These are phyloP conservation scores for Rhynchosporium agropyri DNA, from an alignment of 2,329 filamentous ascomycete genomes.

Conservation along the genomic window DNA sequence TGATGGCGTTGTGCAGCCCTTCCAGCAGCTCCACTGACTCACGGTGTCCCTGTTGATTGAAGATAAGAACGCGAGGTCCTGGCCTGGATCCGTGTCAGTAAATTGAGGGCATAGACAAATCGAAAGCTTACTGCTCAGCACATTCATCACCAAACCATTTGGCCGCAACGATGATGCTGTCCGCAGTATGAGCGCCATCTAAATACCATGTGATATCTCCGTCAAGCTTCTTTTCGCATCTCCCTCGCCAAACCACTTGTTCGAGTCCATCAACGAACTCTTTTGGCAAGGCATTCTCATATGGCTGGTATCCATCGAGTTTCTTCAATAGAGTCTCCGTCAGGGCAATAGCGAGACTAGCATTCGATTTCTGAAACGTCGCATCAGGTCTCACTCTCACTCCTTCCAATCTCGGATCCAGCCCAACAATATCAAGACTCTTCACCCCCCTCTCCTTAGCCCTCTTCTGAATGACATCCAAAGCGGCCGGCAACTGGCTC, in stretches of 20 bases:
- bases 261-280: slow-evolving; percentile 75
- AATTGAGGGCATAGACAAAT: background rate
- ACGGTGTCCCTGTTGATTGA: slow-evolving; percentile 74
- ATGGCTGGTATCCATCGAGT: slow-evolving; percentile 42
- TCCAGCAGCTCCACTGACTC: slow-evolving; percentile 53
- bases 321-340: slow-evolving; percentile 53
- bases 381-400: slow-evolving; percentile 55
- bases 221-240: slow-evolving; percentile 67
- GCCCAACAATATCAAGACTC: slow-evolving; percentile 49
- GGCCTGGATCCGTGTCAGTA: slow-evolving; percentile 31
- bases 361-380: slow-evolving; percentile 62
- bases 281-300: slow-evolving; percentile 51
- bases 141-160: slow-evolving; percentile 73
- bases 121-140: slow-evolving; percentile 38
- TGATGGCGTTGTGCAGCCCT: slow-evolving; percentile 54
- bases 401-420: slow-evolving; percentile 50
- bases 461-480: slow-evolving; percentile 51
- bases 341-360: slow-evolving; percentile 54
- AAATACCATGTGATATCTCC: slow-evolving; percentile 77
- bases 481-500: slow-evolving; percentile 54
- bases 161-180: slow-evolving; percentile 81
- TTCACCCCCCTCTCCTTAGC: slow-evolving; percentile 56
- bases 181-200: slow-evolving; percentile 90
- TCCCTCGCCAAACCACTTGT: slow-evolving; percentile 74
- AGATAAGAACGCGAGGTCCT: slow-evolving; percentile 66